Evolutionary conservation across 768 basidiomycete species (phyloP).

Genomic region (Gelatoporia subvermispora): DNA sequence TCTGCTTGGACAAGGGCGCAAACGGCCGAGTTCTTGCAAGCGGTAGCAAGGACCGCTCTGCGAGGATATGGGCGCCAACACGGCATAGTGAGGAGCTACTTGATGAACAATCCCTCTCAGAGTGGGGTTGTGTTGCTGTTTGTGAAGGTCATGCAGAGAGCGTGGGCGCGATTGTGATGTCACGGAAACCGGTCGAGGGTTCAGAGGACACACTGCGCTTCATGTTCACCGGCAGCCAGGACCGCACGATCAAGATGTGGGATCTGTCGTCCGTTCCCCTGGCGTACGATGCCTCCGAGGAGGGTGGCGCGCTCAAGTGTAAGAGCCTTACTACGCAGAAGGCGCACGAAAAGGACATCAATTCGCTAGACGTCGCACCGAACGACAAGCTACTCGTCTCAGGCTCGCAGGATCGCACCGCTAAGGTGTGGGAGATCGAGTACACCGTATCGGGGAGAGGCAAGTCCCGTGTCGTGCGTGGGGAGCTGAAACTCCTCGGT

Average conservation of each 20-base stretch:
- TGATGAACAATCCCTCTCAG: slow-evolving; percentile 14
- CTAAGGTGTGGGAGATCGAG: slow-evolving; percentile 81
- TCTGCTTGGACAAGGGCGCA: slow-evolving; percentile 69
- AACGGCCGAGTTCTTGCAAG: slow-evolving; percentile 76
- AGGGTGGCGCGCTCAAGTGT: slow-evolving; percentile 41
- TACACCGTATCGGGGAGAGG: slow-evolving; percentile 38
- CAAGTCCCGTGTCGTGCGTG: slow-evolving; percentile 37
- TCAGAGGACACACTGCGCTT: slow-evolving; percentile 41
- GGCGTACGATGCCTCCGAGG: slow-evolving; percentile 11
- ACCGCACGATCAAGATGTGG: slow-evolving; percentile 99
- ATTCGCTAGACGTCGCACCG: slow-evolving; percentile 88
- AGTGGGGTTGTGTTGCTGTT: slow-evolving; percentile 74
- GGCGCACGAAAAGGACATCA: slow-evolving; percentile 98
- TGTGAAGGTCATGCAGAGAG: slow-evolving; percentile 96
- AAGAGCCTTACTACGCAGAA: slow-evolving; percentile 80
- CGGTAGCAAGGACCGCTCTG: slow-evolving; percentile 89
- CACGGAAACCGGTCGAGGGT: slow-evolving; percentile 41
- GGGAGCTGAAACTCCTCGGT: slow-evolving; percentile 72
- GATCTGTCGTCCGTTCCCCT: slow-evolving; percentile 56
- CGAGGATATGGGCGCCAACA: slow-evolving; percentile 68
- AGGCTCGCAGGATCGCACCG: slow-evolving; percentile 93
- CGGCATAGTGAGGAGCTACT: neutral
- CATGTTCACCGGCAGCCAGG: slow-evolving; percentile 94
- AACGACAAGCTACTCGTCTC: slow-evolving; percentile 87
- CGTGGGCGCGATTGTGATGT: slow-evolving; percentile 83